Conservation (phyloP, 768 basidiomycete genomes). For the Hericium alpestre region DNA sequence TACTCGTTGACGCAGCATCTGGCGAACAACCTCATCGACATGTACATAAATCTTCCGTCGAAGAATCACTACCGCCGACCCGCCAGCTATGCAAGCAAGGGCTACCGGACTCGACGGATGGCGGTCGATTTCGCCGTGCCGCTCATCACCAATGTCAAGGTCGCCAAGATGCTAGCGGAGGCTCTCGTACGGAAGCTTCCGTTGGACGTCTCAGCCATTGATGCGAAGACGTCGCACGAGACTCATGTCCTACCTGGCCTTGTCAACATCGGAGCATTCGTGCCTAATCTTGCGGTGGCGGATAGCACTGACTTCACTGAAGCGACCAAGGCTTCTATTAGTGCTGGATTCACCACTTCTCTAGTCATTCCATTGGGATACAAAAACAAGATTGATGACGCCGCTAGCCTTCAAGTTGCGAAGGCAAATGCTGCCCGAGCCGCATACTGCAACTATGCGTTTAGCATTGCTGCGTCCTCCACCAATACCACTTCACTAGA, state of each 20-base stretch:
- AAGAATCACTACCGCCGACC: slow-evolving; percentile 96
- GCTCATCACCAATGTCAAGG: slow-evolving; percentile 96
- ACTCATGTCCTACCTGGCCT: slow-evolving; percentile 89
- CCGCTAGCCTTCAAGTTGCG: slow-evolving; percentile 55
- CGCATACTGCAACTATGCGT: slow-evolving; percentile 81
- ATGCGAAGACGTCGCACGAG: slow-evolving; percentile 88
- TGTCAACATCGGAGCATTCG: slow-evolving; percentile 79
- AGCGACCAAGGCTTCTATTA: slow-evolving; percentile 72
- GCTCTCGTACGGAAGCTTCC: slow-evolving; percentile 85
- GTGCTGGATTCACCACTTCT: slow-evolving; percentile 83
- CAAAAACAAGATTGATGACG: slow-evolving; percentile 54
- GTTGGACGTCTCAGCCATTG: slow-evolving; percentile 80
- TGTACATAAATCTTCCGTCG: slow-evolving; percentile 98
- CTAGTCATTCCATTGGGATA: slow-evolving; percentile 68
- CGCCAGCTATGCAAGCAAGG: slow-evolving; percentile 93
- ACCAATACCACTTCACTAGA: slow-evolving; percentile 53
- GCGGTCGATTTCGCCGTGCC: slow-evolving; percentile 98
- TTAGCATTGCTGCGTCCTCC: slow-evolving; percentile 67
- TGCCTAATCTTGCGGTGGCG: slow-evolving; percentile 53
- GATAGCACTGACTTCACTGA: slow-evolving; percentile 50
- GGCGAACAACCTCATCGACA: slow-evolving; percentile 93
- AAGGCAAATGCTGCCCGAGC: slow-evolving; percentile 49
- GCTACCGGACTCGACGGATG: slow-evolving; percentile 94
- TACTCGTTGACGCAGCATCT: slow-evolving; percentile 96
- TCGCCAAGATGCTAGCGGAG: slow-evolving; percentile 91